phyloP scores from a whole-genome alignment of 2,329 filamentous ascomycete genomes.

The Samsoniella hepiali region DNA sequence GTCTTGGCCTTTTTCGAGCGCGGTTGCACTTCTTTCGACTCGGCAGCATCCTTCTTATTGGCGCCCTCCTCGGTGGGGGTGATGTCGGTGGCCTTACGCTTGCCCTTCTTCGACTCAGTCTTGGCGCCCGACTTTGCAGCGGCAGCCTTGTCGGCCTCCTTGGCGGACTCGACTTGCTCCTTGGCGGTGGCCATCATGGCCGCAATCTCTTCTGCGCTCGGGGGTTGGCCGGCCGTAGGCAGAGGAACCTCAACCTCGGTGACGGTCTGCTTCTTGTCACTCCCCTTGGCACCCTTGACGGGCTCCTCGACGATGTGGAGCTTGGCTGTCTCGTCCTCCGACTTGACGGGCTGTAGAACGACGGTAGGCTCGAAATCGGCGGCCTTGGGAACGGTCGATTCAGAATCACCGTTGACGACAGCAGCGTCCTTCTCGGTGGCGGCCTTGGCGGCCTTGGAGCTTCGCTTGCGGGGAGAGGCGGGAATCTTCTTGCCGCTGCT shows the following conservation, averaged over 20 bases:
- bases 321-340: conserved; percentile 60
- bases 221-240: conserved; percentile 57
- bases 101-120: conserved; percentile 50
- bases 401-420: conserved; percentile 33
- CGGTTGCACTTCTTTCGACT: conserved; percentile 42
- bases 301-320: conserved; percentile 67
- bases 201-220: conserved; percentile 72
- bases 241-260: conserved; percentile 73
- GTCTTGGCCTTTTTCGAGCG: conserved; percentile 75
- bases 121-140: conserved; percentile 42
- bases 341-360: conserved; percentile 46
- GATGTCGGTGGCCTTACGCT: conserved; percentile 73
- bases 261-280: conserved; percentile 67
- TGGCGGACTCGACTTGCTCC: conserved; percentile 75
- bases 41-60: conserved; percentile 29
- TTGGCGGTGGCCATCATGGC: conserved; percentile 84
- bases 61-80: conserved; percentile 58
- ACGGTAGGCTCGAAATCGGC: conserved; percentile 48
- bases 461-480: conserved; percentile 55
- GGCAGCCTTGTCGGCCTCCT: conserved; percentile 40
- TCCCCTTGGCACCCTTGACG: conserved; percentile 50
- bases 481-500: conserved; percentile 39
- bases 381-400: conserved; percentile 42
- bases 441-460: conserved; percentile 41
- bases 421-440: conserved; percentile 33